Base-by-base conservation (phyloP, 129 eudicot species). In the Pulicaria dysenterica region DNA sequence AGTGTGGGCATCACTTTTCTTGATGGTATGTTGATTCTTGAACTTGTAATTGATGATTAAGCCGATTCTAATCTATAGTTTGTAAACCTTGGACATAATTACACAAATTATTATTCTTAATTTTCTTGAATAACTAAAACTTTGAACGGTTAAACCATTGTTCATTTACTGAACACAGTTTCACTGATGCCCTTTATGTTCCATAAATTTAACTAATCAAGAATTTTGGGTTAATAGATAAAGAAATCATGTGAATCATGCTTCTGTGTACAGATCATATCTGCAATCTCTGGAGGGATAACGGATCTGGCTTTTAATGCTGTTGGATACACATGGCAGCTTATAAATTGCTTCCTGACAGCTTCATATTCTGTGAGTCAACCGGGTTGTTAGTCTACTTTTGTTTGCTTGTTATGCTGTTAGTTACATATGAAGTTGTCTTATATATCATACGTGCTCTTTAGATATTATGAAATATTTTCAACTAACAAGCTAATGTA, bases 321-420 rank as follows among this genome's bases (percentile, higher is more conserved):
- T n/a, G 79, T 80, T 84, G 99, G 99, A 55, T 95, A 95, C 79
- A 84, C 91, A 37, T 95, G 97, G 99, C 99, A 95, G 79, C 7
- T 90, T 74, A 75, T 88, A 57, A 95, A 95, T 77, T 95, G 99
- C 81, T 88, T 90, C 80, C 72, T 95, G 79, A 95, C 99, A 46
- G 97, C 99, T 64, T 90, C 97, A 31, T 95, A 95, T 81, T 95
- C 97, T 83, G 99, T 95, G 83, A 91, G 99, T 80, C 58, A 70
- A 51, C 34, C 5, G n/a, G 7, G 16, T n/a, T 24, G 38, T 39
- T 67, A 14, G 9, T 67, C 47, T 10, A 3, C 39, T 49, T 72
- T 41, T 66, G 38, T 34, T 58, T 47, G 8, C 56, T 53, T 65
- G 69, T 44, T 74, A 53, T 63, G 70, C 45, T 40, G 11, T 2